Conservation (phyloP, 176 grass and related monocot genomes). For the Canna indica region DNA sequence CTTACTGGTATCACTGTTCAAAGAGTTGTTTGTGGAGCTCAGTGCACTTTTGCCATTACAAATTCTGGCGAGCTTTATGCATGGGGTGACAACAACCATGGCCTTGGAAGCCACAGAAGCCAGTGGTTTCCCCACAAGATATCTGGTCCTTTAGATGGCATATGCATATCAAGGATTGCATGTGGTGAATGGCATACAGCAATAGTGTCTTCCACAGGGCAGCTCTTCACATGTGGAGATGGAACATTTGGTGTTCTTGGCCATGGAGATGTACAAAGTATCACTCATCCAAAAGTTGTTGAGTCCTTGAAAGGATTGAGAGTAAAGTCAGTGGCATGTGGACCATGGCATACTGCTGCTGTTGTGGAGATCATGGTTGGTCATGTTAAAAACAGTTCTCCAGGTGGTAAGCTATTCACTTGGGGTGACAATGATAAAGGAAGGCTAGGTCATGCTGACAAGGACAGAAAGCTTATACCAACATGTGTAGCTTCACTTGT, state of each 20-base stretch:
- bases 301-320: constrained; percentile 63
- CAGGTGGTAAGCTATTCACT: constrained; percentile 71
- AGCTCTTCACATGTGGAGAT: constrained; percentile 87
- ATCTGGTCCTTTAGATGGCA: constrained; percentile 42
- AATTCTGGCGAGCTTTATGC: constrained; percentile 72
- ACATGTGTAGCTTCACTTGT: constrained; percentile 60
- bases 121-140: constrained; percentile 72
- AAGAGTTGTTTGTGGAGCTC: constrained; percentile 64
- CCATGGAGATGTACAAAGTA: constrained; percentile 55
- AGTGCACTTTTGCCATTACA: constrained; percentile 62
- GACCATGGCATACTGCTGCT: constrained; percentile 88
- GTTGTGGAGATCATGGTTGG: constrained; percentile 51
- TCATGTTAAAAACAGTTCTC: constrained; percentile 45
- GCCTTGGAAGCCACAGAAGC: constrained; percentile 25
- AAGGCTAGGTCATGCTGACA: constrained; percentile 67
- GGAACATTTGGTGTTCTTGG: constrained; percentile 94
- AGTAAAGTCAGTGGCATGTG: constrained; percentile 74
- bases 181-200: constrained; percentile 89
- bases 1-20: constrained; percentile 60
- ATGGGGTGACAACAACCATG: constrained; percentile 55
- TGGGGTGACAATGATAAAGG: constrained; percentile 86
- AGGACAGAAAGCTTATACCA: constrained; percentile 51
- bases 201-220: constrained; percentile 62
- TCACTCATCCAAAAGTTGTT: constrained; percentile 64
- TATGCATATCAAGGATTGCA: constrained; percentile 64